A percentile compares a stretch with the other conserved stretches of the same genome.
phyloP scores from a whole-genome alignment of 2,329 filamentous ascomycete species.

The Colletotrichum tabaci region DNA sequence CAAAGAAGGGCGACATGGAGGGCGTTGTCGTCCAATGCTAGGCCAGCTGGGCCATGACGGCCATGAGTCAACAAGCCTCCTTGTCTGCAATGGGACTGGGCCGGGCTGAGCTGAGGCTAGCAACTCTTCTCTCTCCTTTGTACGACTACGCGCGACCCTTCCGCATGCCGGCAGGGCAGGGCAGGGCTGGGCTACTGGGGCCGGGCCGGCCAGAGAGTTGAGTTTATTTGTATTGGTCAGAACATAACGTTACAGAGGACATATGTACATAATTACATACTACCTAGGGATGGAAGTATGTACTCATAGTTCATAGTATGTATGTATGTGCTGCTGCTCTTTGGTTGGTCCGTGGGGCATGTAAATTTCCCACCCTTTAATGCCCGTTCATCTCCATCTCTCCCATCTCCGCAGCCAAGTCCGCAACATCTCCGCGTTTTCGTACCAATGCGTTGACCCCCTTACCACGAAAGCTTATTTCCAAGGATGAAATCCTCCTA shows the following conservation, averaged over 20 bases:
- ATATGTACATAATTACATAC: too few species aligned
- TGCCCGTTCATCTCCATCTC: neutral
- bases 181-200: too few species aligned
- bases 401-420: neutral
- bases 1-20: neutral
- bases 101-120: neutral
- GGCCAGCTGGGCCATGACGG: too few species aligned
- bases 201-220: too few species aligned
- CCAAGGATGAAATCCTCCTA: neutral
- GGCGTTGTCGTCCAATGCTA: neutral
- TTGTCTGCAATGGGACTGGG: neutral
- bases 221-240: too few species aligned
- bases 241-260: too few species aligned
- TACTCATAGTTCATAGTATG: too few species aligned
- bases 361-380: neutral
- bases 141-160: too few species aligned
- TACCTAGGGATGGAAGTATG: too few species aligned
- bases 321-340: neutral
- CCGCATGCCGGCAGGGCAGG: too few species aligned
- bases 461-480: neutral
- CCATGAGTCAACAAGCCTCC: neutral
- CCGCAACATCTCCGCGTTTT: conserved; percentile 5
- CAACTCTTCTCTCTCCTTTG: neutral
- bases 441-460: neutral
- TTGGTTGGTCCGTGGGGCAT: conserved; percentile 4